Percentiles rank a stretch among this genome's conserved stretches.
phyloP scores from a whole-genome alignment of 2,329 filamentous ascomycete genomes.

The Sphaerulina populicola region DNA sequence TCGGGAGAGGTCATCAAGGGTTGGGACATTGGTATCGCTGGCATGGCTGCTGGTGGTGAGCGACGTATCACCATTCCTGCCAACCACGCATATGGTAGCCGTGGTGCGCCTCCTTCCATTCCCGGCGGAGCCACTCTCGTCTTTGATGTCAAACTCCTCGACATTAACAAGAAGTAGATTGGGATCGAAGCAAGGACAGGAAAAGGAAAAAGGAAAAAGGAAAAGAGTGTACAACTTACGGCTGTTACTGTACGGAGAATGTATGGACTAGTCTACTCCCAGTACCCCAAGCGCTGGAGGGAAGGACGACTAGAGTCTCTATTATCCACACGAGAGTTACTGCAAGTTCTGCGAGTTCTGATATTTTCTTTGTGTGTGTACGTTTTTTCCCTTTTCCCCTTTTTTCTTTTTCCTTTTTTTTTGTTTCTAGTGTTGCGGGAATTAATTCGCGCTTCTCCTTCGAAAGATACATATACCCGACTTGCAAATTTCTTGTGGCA shows the following conservation, averaged over 20 bases:
- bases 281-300: conserved; percentile 32
- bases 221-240: not conserved
- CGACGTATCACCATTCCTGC: conserved; percentile 85
- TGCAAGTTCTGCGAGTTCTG: conserved; percentile 7
- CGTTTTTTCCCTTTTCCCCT: no score
- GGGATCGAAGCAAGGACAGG: not conserved
- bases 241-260: conserved; percentile 2
- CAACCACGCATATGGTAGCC: conserved; percentile 80
- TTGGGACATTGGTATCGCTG: conserved; percentile 89
- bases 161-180: conserved; percentile 33
- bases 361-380: not conserved
- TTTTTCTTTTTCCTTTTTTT: no score
- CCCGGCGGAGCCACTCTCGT: conserved; percentile 82
- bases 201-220: not conserved
- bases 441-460: conserved; percentile 1
- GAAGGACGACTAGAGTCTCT: conserved; percentile 26
- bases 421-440: no score
- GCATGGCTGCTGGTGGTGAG: conserved; percentile 91
- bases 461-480: conserved; percentile 26
- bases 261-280: conserved; percentile 26
- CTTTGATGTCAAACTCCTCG: conserved; percentile 62
- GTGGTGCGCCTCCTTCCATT: conserved; percentile 65
- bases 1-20: conserved; percentile 96
- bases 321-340: no score
- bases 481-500: conserved; percentile 19